Percentiles rank a stretch among this genome's conserved stretches.
Conservation (phyloP, 352 stramenopile species). For the Phytophthora colocasiae region DNA sequence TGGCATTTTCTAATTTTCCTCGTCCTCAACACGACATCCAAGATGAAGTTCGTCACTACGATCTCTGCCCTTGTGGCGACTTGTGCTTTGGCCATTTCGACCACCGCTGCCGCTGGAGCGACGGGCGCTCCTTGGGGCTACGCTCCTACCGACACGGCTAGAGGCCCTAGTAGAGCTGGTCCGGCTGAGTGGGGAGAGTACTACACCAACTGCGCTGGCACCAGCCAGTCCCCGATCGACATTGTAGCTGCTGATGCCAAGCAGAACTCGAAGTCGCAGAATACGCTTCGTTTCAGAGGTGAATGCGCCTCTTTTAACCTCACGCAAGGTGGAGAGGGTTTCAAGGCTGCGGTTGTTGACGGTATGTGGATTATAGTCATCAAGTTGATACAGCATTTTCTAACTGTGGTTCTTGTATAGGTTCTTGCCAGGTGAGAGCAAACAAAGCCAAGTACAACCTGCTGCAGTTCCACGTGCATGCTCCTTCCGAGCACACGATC, state of each 20-base stretch:
- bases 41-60: constrained; percentile 26
- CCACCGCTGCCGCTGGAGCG: constrained; percentile 7
- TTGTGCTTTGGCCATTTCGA: constrained; percentile 10
- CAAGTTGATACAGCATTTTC: not conserved
- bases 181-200: constrained; percentile 10
- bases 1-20: constrained; percentile 20
- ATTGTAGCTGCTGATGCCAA: constrained; percentile 20
- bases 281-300: constrained; percentile 29
- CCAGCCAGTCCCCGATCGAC: constrained; percentile 39
- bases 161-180: constrained; percentile 2
- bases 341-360: constrained; percentile 19
- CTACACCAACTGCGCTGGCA: constrained; percentile 19
- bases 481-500: constrained; percentile 57
- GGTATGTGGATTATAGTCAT: constrained; percentile 6
- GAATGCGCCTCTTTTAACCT: constrained; percentile 32
- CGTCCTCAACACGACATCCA: not conserved
- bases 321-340: constrained; percentile 22
- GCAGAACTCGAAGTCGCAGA: constrained; percentile 3
- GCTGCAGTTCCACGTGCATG: constrained; percentile 51
- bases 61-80: constrained; percentile 7
- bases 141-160: constrained; percentile 1
- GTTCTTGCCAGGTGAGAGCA: constrained; percentile 18
- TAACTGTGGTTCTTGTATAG: constrained; percentile 11
- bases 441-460: constrained; percentile 31
- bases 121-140: constrained; percentile 25